Evolutionary conservation across 2,329 filamentous ascomycete species (phyloP), one percentile per base, ranked within the genome.

Genomic region (Endothia cerciana): DNA sequence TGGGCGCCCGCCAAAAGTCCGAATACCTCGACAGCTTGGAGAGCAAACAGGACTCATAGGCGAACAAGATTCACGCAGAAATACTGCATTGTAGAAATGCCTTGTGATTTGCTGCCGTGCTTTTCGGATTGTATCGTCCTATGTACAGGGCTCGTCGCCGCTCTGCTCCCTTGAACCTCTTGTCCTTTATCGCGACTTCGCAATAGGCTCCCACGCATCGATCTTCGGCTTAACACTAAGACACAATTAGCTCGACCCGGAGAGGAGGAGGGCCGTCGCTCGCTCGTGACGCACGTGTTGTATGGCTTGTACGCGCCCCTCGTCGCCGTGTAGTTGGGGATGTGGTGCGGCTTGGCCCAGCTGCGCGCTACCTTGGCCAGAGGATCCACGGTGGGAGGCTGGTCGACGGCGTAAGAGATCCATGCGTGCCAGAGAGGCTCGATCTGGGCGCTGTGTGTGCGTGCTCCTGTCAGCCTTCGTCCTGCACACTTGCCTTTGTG

Each of bases 341-440:
- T 82, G 74, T 94, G 76, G 81, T 85, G 85, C 65, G 84, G 83
- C 67, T 89, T 84, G 77, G 97, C 93, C 91, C 94, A 98, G 45
- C 83, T 78, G 69, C 93, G 87, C 57, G 88, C 78, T 71, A 87
- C 84, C 73, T 88, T 85, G 69, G 96, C 75, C 69, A 95, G 78
- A 62, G 89, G 82, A 77, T 99, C 95, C 74, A 90, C 80, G 45
- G 84, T 87, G 1, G 95, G 95, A 45, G 94, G 89, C 79, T 91
- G 91, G 79, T 98, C 93, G 73, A 97, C 89, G 80, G 89, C 83
- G 81, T 99, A 98, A 71, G 93, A 93, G 73, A 99, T 93, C 95
- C 95, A 99, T 38, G 92, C 93, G 81, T 98, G 95, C 95, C 95
- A 99, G 79, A 94, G 92, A 60, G 94, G 94, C 80, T 98, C 94